Conservation (phyloP, 169 alveolate species). For the Plasmodium reichenowi region DNA sequence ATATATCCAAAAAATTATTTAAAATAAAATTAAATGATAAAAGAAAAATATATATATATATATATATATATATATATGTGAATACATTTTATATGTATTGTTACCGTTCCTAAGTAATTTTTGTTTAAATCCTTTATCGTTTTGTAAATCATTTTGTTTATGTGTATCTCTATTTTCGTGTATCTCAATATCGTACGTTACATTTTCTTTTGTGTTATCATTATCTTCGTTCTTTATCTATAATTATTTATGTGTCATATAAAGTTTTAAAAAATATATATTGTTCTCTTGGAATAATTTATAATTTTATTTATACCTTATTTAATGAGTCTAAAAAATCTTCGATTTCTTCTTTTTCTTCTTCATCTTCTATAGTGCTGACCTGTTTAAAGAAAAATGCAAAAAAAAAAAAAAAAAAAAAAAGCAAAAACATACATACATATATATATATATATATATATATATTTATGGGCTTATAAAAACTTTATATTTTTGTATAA, state of each 20-base stretch:
- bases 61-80: neutral
- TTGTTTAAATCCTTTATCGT: conserved; percentile 37
- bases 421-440: neutral
- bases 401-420: neutral
- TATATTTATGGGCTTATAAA: neutral
- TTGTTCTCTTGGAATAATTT: no score
- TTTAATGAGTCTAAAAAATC: conserved; percentile 58
- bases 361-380: conserved; percentile 13
- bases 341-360: conserved; percentile 52
- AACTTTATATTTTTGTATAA: no score
- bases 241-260: neutral
- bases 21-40: neutral
- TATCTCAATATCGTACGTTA: conserved; percentile 20
- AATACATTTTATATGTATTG: neutral
- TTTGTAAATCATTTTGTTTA: neutral
- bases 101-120: conserved; percentile 56
- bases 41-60: neutral
- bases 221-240: conserved; percentile 38
- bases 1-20: neutral
- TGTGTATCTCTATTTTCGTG: neutral
- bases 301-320: conserved; percentile 16
- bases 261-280: neutral
- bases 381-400: neutral
- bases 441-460: neutral
- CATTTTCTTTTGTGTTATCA: neutral